A percentile compares a stretch with the other conserved stretches of the same genome.
These are phyloP conservation scores for Epichloe aotearoae DNA, from an alignment of 2,329 filamentous ascomycete species.

Conservation along the genomic window DNA sequence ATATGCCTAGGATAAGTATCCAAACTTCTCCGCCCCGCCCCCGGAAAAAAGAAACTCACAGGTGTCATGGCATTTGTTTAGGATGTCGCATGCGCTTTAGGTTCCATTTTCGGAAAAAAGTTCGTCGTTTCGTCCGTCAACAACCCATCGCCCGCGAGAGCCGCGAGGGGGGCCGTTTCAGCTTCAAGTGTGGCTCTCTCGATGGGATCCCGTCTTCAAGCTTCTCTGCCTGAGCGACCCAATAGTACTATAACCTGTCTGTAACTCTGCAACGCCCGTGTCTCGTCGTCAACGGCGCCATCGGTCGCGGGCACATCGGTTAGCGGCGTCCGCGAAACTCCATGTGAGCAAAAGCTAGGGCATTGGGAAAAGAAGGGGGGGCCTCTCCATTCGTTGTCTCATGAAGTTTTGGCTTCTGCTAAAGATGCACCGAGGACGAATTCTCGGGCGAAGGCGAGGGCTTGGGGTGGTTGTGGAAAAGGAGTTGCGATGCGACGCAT, in stretches of 20 bases:
- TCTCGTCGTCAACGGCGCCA: background rate
- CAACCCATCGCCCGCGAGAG: background rate
- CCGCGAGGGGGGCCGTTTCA: background rate
- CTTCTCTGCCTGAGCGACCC: too few relatives aligned
- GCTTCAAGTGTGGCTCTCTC: background rate
- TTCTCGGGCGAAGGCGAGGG: too few relatives aligned
- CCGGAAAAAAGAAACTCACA: constrained; percentile 12
- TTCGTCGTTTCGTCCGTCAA: background rate
- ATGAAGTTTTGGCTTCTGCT: background rate
- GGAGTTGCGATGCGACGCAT: background rate
- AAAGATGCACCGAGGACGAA: background rate
- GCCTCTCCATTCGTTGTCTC: background rate
- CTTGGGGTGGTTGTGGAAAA: background rate
- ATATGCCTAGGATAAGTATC: background rate
- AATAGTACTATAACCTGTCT: too few relatives aligned
- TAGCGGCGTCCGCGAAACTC: background rate
- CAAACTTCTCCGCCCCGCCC: too few relatives aligned
- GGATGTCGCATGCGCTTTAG: background rate
- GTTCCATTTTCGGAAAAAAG: background rate
- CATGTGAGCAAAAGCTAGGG: background rate
- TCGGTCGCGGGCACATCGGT: too few relatives aligned
- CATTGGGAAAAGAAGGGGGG: background rate
- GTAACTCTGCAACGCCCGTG: too few relatives aligned
- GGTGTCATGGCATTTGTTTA: constrained; percentile 42
- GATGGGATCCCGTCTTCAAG: background rate